Conservation (phyloP, 495 filamentous ascomycete genomes). For the Penicillium waksmanii region DNA sequence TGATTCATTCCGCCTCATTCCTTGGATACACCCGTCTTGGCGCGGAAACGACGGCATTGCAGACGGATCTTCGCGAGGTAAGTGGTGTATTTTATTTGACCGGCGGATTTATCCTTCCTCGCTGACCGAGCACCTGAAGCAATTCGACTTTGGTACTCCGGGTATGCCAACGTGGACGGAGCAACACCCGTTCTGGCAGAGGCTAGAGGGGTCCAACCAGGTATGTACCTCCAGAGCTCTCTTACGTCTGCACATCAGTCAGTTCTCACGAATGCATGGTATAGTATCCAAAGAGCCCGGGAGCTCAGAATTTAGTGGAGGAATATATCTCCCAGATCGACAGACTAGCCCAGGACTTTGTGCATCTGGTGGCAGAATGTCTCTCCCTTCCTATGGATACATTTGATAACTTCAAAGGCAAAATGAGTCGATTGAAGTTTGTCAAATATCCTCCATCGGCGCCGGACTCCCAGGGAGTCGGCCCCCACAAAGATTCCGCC, state of each 20-base stretch:
- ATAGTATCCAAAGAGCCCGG: slow-evolving; percentile 60
- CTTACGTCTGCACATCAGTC: too few relatives aligned
- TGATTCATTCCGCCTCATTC: slow-evolving; percentile 76
- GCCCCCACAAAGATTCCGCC: slow-evolving; percentile 88
- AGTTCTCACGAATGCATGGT: neutral
- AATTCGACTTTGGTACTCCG: slow-evolving; percentile 50
- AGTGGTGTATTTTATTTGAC: neutral
- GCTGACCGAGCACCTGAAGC: slow-evolving; percentile 27
- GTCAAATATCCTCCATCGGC: slow-evolving; percentile 80
- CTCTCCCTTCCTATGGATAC: slow-evolving; percentile 72
- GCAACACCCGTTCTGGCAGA: slow-evolving; percentile 80
- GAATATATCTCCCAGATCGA: slow-evolving; percentile 78
- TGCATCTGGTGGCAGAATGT: slow-evolving; percentile 79
- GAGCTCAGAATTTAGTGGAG: slow-evolving; percentile 73
- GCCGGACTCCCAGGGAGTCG: slow-evolving; percentile 74
- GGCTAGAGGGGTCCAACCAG: slow-evolving; percentile 43
- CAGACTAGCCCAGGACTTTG: slow-evolving; percentile 70
- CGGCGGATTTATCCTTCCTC: neutral
- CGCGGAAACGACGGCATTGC: slow-evolving; percentile 49
- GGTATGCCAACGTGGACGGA: slow-evolving; percentile 42
- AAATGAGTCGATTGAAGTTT: slow-evolving; percentile 89
- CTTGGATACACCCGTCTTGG: slow-evolving; percentile 55
- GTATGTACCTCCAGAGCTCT: slow-evolving; percentile 15
- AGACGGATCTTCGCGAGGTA: slow-evolving; percentile 48
- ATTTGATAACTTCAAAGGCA: slow-evolving; percentile 84